Base-by-base conservation (phyloP, 805 yeast species). In the Cyberlindnera saturnus region DNA sequence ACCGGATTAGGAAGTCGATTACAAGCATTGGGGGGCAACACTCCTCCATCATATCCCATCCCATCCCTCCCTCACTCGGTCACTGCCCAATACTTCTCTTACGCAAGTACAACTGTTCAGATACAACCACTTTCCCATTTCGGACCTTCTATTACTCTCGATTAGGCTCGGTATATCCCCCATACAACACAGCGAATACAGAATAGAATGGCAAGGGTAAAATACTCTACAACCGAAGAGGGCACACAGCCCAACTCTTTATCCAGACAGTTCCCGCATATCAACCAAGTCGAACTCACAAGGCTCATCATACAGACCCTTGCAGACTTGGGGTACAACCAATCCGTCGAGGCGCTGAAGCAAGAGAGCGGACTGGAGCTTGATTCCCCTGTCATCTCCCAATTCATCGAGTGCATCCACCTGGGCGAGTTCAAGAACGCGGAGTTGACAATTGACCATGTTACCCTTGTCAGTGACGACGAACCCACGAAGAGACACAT, bases 251-350 rank as follows among this genome's bases (percentile, higher is more conserved):
- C 31, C 35, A 32, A 28, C 20, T 14, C 39, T 15, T 39, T 46
- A 1, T 34, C 18, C 1, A 8, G 18, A n/a, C 11, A 41, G n/a
- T 57, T 49, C 40, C 60, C 62, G 6, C 48, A 48, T n/a, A 41
- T 55, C 14, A 46, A 55, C 32, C 44, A 36, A 17, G 48, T 47
- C 17, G 75, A 77, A 51, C 61, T 75, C 17, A 68, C 78, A 3
- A 66, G 77, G 39, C 59, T 78, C 26, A 55, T 78, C 34, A 69
- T 77, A 32, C 80, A 77, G 49, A 61, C 78, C 0, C 55, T 78
- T 39, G 60, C 63, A 32, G 81, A 75, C 44, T 47, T 78, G 44
- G 81, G 81, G 5, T 75, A 71, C 50, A 43, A 53, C 4, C 50
- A 59, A 3, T 56, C 76, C 0, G 71, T 77, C 0, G 46, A 57